Base-by-base conservation (phyloP, 208 protist species). In the Wallacemonas sp. region DNA sequence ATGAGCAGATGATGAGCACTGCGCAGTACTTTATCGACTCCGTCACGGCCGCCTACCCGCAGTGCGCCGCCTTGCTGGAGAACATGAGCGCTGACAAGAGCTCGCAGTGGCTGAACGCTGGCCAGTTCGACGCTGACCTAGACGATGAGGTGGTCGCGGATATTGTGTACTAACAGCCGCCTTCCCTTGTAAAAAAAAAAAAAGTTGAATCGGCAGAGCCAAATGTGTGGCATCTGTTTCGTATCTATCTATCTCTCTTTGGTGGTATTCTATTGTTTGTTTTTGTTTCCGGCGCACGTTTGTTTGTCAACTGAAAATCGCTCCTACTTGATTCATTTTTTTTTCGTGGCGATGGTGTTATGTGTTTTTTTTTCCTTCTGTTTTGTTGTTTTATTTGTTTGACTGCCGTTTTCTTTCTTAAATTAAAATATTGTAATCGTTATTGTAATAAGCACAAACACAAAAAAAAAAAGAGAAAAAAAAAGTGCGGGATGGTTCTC, bases 71-170 rank as follows among this genome's bases (percentile, higher is more conserved):
- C 0, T 31, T 66, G 42, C 6, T 92, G 39, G 80, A 80, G 27
- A 71, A 76, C 21, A 53, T 84, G 36, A 70, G 73, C 11, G 80
- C 66, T n/a, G 85, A 86, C 27, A 62, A 39, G 41, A 93, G 86
- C 77, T 56, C 75, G 6, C 75, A 84, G 71, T 96, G 90, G 90
- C 64, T 55, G 28, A 36, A 71, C 19, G 69, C 81, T 14, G 84
- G 84, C 22, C 71, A 80, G 39, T 96, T 94, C 46, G 91, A 96
- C 51, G 91, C 91, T 2, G 91, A 96, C 65, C 77, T 96, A 5
- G 91, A 96, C 34, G 91, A 96, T 51, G 91, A 96, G 66, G 61
- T 86, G 36, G 70, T 77, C n/a, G 91, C 91, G 2, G 86, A 93
- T 51, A 79, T 79, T 27, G 75, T 85, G 14, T 77, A 77, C 60